Percentiles rank a stretch among this genome's conserved stretches.
Conservation (phyloP, 352 stramenopile species). For the Globisporangium alternatum region DNA sequence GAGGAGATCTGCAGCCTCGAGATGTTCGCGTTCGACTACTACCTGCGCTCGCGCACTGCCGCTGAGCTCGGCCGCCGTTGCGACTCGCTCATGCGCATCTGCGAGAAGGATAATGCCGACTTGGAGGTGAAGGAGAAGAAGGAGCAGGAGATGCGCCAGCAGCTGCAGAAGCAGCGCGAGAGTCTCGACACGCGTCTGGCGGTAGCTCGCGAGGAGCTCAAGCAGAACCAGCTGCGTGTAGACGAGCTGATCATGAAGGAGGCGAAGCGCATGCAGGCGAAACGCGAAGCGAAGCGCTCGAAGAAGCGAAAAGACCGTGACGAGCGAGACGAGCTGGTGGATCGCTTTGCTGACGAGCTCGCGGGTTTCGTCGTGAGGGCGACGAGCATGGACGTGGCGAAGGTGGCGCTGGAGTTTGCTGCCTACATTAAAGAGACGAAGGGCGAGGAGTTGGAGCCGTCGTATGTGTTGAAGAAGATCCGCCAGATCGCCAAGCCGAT, state of each 20-base stretch:
- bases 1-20: slow-evolving; percentile 92
- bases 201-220: slow-evolving; percentile 66
- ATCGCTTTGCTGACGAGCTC: slow-evolving; percentile 54
- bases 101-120: slow-evolving; percentile 92
- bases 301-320: slow-evolving; percentile 80
- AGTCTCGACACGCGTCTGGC: slow-evolving; percentile 64
- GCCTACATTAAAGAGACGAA: slow-evolving; percentile 41
- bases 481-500: slow-evolving; percentile 58
- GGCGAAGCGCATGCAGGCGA: slow-evolving; percentile 80
- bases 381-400: slow-evolving; percentile 62
- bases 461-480: slow-evolving; percentile 73
- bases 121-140: slow-evolving; percentile 77
- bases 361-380: slow-evolving; percentile 50
- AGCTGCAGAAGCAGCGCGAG: slow-evolving; percentile 67
- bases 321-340: slow-evolving; percentile 64
- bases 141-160: slow-evolving; percentile 53
- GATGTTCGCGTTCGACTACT: slow-evolving; percentile 98
- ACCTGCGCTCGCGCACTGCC: slow-evolving; percentile 95
- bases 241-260: slow-evolving; percentile 89
- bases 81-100: slow-evolving; percentile 93
- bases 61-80: slow-evolving; percentile 95
- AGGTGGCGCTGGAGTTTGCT: slow-evolving; percentile 67
- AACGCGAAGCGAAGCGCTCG: slow-evolving; percentile 71
- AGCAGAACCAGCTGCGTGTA: slow-evolving; percentile 72
- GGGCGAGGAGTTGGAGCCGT: slow-evolving; percentile 44